These are phyloP conservation scores for Eucalyptus virginea DNA, from an alignment of 345 rosid species.

Conservation along the genomic window DNA sequence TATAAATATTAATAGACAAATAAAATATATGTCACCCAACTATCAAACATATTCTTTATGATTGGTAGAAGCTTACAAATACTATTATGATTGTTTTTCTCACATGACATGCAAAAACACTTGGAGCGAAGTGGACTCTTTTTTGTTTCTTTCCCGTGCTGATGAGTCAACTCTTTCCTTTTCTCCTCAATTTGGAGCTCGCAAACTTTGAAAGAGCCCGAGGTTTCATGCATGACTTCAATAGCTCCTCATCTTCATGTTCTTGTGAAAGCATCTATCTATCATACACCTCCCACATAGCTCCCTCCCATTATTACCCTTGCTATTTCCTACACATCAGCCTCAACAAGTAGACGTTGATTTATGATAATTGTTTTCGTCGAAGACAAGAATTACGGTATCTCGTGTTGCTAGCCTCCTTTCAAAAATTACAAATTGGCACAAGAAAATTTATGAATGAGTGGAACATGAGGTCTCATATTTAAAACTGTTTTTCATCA, in stretches of 20 bases:
- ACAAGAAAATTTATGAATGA: background rate
- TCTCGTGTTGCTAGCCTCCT: background rate
- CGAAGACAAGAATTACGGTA: too few species aligned
- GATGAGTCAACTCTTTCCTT: background rate
- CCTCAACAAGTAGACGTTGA: too few species aligned
- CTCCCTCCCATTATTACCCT: background rate
- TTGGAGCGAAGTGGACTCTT: background rate
- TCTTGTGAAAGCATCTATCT: background rate
- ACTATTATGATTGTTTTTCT: background rate
- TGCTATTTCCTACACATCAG: too few species aligned
- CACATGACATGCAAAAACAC: background rate
- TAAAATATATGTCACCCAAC: background rate
- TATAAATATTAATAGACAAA: too few species aligned
- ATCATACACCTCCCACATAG: background rate
- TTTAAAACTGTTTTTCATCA: background rate
- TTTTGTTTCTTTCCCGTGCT: background rate
- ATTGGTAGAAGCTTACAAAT: background rate
- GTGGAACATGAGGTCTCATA: background rate
- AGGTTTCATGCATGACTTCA: background rate
- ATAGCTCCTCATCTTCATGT: background rate
- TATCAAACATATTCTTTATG: rapidly evolving
- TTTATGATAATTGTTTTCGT: too few species aligned
- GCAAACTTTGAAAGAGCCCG: background rate
- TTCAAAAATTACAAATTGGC: background rate
- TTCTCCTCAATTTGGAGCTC: background rate